phyloP scores from a whole-genome alignment of 208 protist genomes.

The Phytomonas francai region DNA sequence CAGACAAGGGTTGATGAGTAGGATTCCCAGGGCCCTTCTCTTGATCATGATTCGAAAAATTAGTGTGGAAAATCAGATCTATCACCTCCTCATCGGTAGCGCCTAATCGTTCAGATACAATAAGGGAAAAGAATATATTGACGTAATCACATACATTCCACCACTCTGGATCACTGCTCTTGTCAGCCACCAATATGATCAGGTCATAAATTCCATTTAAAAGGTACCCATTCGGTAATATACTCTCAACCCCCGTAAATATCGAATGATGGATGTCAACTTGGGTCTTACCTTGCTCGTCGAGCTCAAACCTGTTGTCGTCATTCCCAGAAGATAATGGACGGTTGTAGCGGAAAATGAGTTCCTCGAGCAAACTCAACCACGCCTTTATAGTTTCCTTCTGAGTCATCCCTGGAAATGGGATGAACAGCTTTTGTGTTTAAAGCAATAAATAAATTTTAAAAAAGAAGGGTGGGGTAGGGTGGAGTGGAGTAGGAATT shows the following conservation, averaged over 20 bases:
- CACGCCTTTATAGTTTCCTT: neutral
- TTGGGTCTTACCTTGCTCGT: neutral
- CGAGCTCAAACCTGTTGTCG: neutral
- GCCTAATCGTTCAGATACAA: conserved; percentile 3
- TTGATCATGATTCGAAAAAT: neutral
- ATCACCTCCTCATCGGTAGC: neutral
- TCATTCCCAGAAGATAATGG: neutral
- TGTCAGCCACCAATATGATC: neutral
- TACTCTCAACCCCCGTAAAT: neutral
- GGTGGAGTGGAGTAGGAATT: neutral
- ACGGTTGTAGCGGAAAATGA: neutral
- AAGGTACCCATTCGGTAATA: neutral
- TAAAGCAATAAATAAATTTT: neutral
- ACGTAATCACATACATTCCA: conserved; percentile 7
- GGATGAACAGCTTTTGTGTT: neutral
- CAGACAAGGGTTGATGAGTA: neutral
- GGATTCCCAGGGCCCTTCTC: neutral
- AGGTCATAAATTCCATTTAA: neutral
- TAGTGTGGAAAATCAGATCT: neutral
- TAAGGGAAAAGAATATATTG: conserved; percentile 1
- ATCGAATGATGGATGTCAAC: neutral
- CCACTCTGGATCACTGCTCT: neutral
- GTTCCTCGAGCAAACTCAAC: neutral
- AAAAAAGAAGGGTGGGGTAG: neutral
- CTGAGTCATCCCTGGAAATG: neutral